These are phyloP conservation scores for Primulina tabacum DNA, from an alignment of 257 asterid species.

Conservation along the genomic window DNA sequence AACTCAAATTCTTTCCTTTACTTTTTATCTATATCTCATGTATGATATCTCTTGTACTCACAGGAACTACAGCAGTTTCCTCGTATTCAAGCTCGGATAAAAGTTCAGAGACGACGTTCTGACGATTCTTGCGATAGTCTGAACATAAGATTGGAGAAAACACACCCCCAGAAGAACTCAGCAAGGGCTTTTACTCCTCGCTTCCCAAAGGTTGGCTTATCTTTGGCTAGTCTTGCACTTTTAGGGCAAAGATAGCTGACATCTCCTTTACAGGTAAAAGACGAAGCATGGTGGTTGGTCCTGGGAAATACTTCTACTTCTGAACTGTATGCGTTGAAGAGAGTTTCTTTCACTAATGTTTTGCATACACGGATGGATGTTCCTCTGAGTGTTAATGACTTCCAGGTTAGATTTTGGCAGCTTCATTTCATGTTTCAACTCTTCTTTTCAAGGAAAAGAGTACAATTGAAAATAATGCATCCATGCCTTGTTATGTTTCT, in stretches of 20 bases:
- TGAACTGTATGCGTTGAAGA: slow-evolving; percentile 71
- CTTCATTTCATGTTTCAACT: neutral
- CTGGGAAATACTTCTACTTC: slow-evolving; percentile 66
- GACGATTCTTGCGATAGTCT: slow-evolving; percentile 35
- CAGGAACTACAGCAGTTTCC: slow-evolving; percentile 85
- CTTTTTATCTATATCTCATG: slow-evolving; percentile 4
- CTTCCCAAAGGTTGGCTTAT: slow-evolving; percentile 69
- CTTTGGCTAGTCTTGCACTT: slow-evolving; percentile 9
- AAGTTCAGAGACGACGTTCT: slow-evolving; percentile 49
- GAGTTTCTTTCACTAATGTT: slow-evolving; percentile 65
- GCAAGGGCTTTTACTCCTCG: slow-evolving; percentile 79
- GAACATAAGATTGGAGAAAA: slow-evolving; percentile 62
- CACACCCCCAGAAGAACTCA: slow-evolving; percentile 45
- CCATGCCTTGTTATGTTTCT: neutral
- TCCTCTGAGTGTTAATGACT: slow-evolving; percentile 50
- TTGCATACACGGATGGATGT: slow-evolving; percentile 58
- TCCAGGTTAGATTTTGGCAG: slow-evolving; percentile 44
- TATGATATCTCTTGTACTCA: slow-evolving; percentile 21
- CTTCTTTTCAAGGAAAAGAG: neutral
- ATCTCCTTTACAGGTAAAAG: slow-evolving; percentile 59
- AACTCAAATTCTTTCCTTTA: slow-evolving; percentile 11
- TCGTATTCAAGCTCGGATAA: slow-evolving; percentile 52
- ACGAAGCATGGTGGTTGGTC: slow-evolving; percentile 99
- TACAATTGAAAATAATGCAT: neutral
- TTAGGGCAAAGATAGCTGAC: slow-evolving; percentile 27